These are phyloP conservation scores for Yamadazyma aaseri DNA, from an alignment of 1,139 yeast species.

Conservation along the genomic window DNA sequence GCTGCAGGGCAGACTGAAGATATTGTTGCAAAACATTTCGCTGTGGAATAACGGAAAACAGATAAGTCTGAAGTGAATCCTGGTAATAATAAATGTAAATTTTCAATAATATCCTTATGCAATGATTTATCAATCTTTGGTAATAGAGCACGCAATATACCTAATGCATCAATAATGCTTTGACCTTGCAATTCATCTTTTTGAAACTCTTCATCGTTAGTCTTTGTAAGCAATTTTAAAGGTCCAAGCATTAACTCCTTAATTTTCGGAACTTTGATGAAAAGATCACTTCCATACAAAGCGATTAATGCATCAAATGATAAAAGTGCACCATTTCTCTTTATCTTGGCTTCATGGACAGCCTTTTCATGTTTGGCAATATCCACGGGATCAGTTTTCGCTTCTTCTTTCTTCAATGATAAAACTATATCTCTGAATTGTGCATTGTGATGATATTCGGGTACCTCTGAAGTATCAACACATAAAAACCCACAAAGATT, in stretches of 20 bases:
- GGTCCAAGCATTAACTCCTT: conserved; percentile 69
- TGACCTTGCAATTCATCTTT: conserved; percentile 65
- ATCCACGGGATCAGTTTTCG: conserved; percentile 66
- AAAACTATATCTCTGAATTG: conserved; percentile 57
- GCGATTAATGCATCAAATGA: conserved; percentile 60
- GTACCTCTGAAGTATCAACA: conserved; percentile 94
- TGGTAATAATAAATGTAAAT: conserved; percentile 50
- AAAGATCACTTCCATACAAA: conserved; percentile 53
- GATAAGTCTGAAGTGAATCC: conserved; percentile 72
- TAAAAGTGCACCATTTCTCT: conserved; percentile 78
- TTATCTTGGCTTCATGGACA: conserved; percentile 71
- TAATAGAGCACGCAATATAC: conserved; percentile 72
- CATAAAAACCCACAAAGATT: conserved; percentile 91
- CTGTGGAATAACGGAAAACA: conserved; percentile 85
- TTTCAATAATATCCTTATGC: conserved; percentile 46
- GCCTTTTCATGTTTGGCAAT: conserved; percentile 62
- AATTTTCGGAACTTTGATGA: conserved; percentile 66
- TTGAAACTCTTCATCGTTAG: conserved; percentile 34
- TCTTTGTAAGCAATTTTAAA: conserved; percentile 31
- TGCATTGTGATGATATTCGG: conserved; percentile 78
- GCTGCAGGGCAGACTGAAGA: conserved; percentile 71
- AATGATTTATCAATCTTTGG: conserved; percentile 58
- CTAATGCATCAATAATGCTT: conserved; percentile 80
- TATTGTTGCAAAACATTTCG: conserved; percentile 83
- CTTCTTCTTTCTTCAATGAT: conserved; percentile 80